phyloP scores from a whole-genome alignment of 148 eudicot species.

The Amaranthus palmeri region DNA sequence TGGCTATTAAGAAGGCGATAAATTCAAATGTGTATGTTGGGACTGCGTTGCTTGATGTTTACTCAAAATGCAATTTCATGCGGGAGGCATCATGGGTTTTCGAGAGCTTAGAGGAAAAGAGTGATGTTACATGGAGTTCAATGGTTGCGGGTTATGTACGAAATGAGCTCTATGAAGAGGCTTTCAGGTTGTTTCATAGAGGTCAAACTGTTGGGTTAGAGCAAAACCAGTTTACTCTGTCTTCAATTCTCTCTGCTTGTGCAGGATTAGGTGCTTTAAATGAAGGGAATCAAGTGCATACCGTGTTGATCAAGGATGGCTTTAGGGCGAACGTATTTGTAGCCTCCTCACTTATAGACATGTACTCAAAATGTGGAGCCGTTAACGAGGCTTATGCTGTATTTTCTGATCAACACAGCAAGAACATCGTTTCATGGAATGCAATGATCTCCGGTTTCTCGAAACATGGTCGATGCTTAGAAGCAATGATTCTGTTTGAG shows the following conservation, averaged over 20 bases:
- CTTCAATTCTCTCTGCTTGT: slow-evolving; percentile 69
- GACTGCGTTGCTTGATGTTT: slow-evolving; percentile 81
- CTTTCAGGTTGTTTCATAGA: slow-evolving; percentile 42
- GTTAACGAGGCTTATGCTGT: slow-evolving; percentile 51
- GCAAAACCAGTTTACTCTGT: slow-evolving; percentile 44
- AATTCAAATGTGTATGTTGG: slow-evolving; percentile 60
- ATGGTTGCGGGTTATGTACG: slow-evolving; percentile 65
- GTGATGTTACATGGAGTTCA: slow-evolving; percentile 73
- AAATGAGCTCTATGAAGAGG: slow-evolving; percentile 73
- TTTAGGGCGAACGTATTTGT: slow-evolving; percentile 41
- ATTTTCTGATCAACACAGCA: slow-evolving; percentile 39
- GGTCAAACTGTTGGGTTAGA: slow-evolving; percentile 37
- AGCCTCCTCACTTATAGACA: slow-evolving; percentile 57
- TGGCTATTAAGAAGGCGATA: slow-evolving; percentile 51
- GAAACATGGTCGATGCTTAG: slow-evolving; percentile 57
- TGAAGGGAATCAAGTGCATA: slow-evolving; percentile 66
- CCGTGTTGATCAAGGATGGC: slow-evolving; percentile 47
- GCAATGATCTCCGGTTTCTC: slow-evolving; percentile 78
- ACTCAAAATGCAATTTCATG: slow-evolving; percentile 53
- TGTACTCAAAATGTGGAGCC: slow-evolving; percentile 71
- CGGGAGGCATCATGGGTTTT: slow-evolving; percentile 57
- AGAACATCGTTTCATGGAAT: slow-evolving; percentile 61
- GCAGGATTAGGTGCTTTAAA: slow-evolving; percentile 56
- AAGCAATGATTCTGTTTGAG: slow-evolving; percentile 65
- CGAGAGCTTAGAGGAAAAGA: slow-evolving; percentile 51